Conservation (phyloP, 306 rosid species). For the Lathyrus sativus region DNA sequence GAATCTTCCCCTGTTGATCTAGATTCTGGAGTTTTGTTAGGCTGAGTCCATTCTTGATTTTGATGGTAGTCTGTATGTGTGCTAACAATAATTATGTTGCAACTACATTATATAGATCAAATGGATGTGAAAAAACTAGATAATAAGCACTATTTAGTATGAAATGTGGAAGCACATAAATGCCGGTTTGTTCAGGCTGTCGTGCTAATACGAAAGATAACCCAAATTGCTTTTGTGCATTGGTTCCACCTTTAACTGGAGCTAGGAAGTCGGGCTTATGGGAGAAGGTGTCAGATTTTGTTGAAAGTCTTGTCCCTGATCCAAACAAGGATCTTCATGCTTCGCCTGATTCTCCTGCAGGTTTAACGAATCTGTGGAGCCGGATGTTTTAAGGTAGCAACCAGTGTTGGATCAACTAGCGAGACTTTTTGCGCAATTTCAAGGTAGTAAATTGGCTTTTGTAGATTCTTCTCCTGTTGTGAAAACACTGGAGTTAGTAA, state of each 20-base stretch:
- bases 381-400: constrained; percentile 69
- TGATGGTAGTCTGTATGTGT: no score
- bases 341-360: constrained; percentile 74
- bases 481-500: constrained; percentile 87
- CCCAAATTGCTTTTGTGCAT: constrained; percentile 93
- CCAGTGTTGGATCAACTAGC: constrained; percentile 85
- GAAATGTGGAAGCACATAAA: no score
- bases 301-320: constrained; percentile 81
- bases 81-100: no score
- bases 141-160: no score
- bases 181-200: constrained; percentile 88
- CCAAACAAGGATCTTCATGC: constrained; percentile 78
- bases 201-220: constrained; percentile 82
- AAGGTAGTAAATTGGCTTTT: constrained; percentile 76
- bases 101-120: no score
- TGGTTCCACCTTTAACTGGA: constrained; percentile 82
- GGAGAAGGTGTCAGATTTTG: constrained; percentile 82
- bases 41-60: no score
- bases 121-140: no score
- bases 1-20: no score
- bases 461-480: constrained; percentile 92
- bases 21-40: no score
- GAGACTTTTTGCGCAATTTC: constrained; percentile 80
- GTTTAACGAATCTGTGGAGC: constrained; percentile 83
- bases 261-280: constrained; percentile 77